phyloP scores from a whole-genome alignment of 2,329 filamentous ascomycete genomes.

The Didymellaceae sp. region DNA sequence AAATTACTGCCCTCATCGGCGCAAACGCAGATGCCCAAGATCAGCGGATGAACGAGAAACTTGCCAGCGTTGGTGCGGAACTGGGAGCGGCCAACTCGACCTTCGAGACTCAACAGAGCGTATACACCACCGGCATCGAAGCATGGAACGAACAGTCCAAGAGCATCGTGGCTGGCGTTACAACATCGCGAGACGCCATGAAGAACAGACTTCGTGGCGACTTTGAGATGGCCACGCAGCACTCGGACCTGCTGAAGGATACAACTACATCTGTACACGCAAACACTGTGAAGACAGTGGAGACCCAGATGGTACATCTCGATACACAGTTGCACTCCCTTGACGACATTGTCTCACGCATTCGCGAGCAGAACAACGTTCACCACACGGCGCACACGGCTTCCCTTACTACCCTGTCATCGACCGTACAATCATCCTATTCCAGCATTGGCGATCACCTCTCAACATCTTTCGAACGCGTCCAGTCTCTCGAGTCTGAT shows the following conservation, averaged over 20 bases:
- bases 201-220: constrained; percentile 86
- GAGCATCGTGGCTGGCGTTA: constrained; percentile 72
- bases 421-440: constrained; percentile 75
- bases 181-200: constrained; percentile 75
- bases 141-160: constrained; percentile 74
- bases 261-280: constrained; percentile 88
- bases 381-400: constrained; percentile 74
- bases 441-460: constrained; percentile 73
- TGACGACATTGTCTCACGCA: constrained; percentile 86
- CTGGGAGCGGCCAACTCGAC: constrained; percentile 68
- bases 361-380: constrained; percentile 77
- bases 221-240: constrained; percentile 78
- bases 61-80: constrained; percentile 68
- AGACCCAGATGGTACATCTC: constrained; percentile 86
- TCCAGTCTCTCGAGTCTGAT: constrained; percentile 72
- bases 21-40: constrained; percentile 77
- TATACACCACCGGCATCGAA: constrained; percentile 75
- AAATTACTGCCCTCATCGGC: constrained; percentile 79
- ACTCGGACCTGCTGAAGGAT: constrained; percentile 81
- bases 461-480: constrained; percentile 69
- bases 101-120: constrained; percentile 69
- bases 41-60: constrained; percentile 68
- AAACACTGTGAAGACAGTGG: constrained; percentile 87
- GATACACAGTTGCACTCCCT: constrained; percentile 87
- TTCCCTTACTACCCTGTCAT: constrained; percentile 71